A percentile compares a stretch with the other conserved stretches of the same genome.
Evolutionary conservation across 257 asterid genomes (phyloP).

Genomic region (Salvia rosmarinus): DNA sequence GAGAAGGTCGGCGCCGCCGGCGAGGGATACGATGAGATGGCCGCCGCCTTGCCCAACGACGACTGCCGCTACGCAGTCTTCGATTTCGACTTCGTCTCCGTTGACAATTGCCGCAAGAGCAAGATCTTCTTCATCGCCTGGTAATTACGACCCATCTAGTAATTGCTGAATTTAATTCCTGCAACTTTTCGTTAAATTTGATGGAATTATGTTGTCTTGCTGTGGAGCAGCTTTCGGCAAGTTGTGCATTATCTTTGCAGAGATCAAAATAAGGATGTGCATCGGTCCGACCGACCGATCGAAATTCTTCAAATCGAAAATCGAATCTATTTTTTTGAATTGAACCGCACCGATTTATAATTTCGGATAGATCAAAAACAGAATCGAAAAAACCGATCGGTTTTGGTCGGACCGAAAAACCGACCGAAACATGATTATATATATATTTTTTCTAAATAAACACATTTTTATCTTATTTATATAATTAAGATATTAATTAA

Average conservation of each 20-base stretch:
- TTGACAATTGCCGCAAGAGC: slow-evolving; percentile 93
- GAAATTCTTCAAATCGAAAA: too few relatives aligned
- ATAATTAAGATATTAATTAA: too few relatives aligned
- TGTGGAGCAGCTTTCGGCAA: not conserved
- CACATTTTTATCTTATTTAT: too few relatives aligned
- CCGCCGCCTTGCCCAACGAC: slow-evolving; percentile 78
- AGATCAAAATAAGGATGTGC: too few relatives aligned
- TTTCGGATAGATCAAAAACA: too few relatives aligned
- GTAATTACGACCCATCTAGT: slow-evolving; percentile 32
- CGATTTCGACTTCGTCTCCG: slow-evolving; percentile 86
- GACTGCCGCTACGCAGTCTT: slow-evolving; percentile 97
- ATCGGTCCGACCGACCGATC: too few relatives aligned
- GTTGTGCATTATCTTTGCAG: not conserved
- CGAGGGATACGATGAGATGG: slow-evolving; percentile 68
- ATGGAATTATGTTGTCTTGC: not conserved
- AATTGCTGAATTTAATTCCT: not conserved
- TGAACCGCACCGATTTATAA: too few relatives aligned
- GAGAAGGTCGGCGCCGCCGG: slow-evolving; percentile 87
- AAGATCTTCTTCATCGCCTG: slow-evolving; percentile 96
- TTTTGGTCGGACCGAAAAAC: too few relatives aligned
- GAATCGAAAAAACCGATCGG: too few relatives aligned
- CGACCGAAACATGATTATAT: too few relatives aligned
- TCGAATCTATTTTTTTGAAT: too few relatives aligned
- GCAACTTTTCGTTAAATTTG: not conserved
- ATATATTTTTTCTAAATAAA: too few relatives aligned